Evolutionary conservation across 352 stramenopile species (phyloP), one percentile per base, ranked within the genome.

Genomic region (Phytopythium helicoides): DNA sequence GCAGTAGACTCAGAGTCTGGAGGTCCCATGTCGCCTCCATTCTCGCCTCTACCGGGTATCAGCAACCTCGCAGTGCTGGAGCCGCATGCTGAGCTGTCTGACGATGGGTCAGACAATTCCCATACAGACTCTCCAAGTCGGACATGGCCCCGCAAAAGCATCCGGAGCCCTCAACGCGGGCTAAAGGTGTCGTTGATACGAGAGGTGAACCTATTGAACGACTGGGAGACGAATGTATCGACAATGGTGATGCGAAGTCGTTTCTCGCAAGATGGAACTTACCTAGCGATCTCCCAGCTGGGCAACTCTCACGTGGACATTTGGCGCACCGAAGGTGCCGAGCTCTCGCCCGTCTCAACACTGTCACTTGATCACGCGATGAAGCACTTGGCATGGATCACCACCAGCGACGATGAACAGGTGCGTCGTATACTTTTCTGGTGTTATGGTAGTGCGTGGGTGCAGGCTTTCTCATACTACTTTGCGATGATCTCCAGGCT

Each of bases 241-340:
- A 37, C 25, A 21, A 75, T 73, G 68, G 71, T 59, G 18, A 53
- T 52, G 40, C 64, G 58, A 15, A 66, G 54, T 19, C 66, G 66
- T 1, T 80, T 76, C 34, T 76, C 69, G 23, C 47, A 52, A 16
- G 58, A 80, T 37, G 69, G 69, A 36, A 37, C 66, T 38, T 73
- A 66, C 58, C 45, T 76, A 51, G 69, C 66, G 2, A 62, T 74
- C 21, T 57, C 69, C 16, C 72, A 69, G 42, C 47, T 72, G 5
- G 64, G 64, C 28, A 71, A 74, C 26, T 59, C 53, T 7, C 58
- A 74, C 15, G 66, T 80, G 38, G 63, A 76, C 34, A 80, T 80
- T 53, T 80, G 69, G 69, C 55, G 59, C n/a, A 36, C 66, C n/a
- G 58, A 72, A n/a, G 52, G 56, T 2, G 41, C 62, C n/a, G 47